Evolutionary conservation across 2,329 filamentous ascomycete genomes (phyloP), one percentile per base, ranked within the genome.

Genomic region (Neurospora crassa): DNA sequence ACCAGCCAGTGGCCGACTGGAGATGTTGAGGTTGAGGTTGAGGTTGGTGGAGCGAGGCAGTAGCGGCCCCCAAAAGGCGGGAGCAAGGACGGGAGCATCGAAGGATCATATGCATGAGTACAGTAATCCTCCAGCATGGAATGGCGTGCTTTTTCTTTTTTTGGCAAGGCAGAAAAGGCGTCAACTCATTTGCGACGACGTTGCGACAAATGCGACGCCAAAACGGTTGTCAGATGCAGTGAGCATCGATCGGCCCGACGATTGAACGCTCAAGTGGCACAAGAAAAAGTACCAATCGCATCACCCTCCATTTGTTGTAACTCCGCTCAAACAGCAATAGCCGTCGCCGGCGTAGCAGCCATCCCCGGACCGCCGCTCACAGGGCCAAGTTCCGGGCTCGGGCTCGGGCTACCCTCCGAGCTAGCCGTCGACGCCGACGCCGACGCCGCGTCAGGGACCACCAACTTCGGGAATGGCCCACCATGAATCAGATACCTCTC

Each of bases 401-500:
- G 53, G 16, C 53, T 63, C 4, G 53, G 16, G 16, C 53, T 63
- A 8, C 24, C 53, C 16, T 63, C 53, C 14, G 53, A 34, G 14
- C 53, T 63, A 34, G 53, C 24, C 29, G 29, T 29, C 29, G 29
- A 29, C 16, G 69, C 20, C 70, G 67, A 40, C 42, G 42, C 16
- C 18, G 42, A 29, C 20, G 47, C 12, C 47, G 20, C 20, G 47
- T 70, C 53, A 12, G 53, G 63, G 41, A 69, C 68, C 42, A 47
- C 24, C 43, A 77, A 67, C 67, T 73, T 76, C 1, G 80, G 80
- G 70, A 83, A 84, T 7, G 77, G 71, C 2, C 82, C 81, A 3
- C 80, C 79, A n/a, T 75, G 73, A 20, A 83, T 78, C 10, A 84
- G 73, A 69, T 81, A 84, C 34, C 79, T 77, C 77, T 84, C 83